Evolutionary conservation across 208 protist species (phyloP).

Genomic region (Crithidia brevicula): DNA sequence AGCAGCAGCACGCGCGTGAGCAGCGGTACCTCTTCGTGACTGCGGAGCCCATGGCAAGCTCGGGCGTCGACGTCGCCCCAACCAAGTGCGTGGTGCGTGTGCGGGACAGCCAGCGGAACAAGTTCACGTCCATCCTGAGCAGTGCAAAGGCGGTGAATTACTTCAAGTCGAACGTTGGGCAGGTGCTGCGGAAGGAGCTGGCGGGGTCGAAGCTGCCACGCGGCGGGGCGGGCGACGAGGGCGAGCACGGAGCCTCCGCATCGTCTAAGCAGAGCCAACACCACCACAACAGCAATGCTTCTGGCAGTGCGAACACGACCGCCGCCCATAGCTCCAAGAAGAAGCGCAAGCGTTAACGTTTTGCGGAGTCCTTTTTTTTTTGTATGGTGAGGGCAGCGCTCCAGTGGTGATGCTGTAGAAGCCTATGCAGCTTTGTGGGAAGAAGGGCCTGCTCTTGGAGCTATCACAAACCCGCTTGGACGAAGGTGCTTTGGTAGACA

Average conservation of each 20-base stretch:
- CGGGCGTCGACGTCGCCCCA: slow-evolving; percentile 21
- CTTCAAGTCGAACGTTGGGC: slow-evolving; percentile 78
- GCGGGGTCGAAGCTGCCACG: slow-evolving; percentile 50
- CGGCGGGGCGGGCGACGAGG: slow-evolving; percentile 29
- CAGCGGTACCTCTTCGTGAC: slow-evolving; percentile 36
- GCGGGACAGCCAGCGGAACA: slow-evolving; percentile 65
- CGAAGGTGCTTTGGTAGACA: too few relatives aligned
- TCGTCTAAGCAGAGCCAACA: background rate
- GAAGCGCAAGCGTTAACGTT: slow-evolving; percentile 22
- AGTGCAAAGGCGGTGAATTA: slow-evolving; percentile 74
- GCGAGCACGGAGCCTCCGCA: background rate
- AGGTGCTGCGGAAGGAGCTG: slow-evolving; percentile 76
- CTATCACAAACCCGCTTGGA: too few relatives aligned
- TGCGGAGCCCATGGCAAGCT: slow-evolving; percentile 10
- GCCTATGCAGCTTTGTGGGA: too few relatives aligned
- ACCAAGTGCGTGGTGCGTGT: slow-evolving; percentile 81
- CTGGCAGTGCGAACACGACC: background rate
- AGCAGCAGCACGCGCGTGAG: slow-evolving; percentile 26
- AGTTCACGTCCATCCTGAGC: slow-evolving; percentile 60
- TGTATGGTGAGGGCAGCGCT: too few relatives aligned
- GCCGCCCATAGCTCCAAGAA: slow-evolving; percentile 29
- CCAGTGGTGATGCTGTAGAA: too few relatives aligned
- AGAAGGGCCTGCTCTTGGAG: too few relatives aligned
- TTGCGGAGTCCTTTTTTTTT: too few relatives aligned
- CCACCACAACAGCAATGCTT: slow-evolving; percentile 18